Base-by-base conservation (phyloP, 352 stramenopile species). In the Pythium periplocum region DNA sequence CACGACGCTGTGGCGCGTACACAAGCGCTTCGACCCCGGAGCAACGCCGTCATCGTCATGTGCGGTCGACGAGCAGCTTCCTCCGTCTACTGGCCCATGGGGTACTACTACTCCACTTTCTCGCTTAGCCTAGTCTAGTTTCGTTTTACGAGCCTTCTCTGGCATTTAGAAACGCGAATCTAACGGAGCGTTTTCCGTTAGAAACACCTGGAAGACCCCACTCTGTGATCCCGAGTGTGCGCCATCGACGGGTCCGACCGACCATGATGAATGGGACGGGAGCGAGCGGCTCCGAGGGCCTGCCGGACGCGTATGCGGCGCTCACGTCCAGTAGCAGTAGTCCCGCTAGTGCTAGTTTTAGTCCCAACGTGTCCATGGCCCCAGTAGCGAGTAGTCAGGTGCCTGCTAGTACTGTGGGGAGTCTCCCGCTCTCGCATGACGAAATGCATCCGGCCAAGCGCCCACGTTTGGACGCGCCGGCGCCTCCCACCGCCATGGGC, bases 391-490 rank as follows among this genome's bases (percentile, higher is more conserved):
- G 43, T 26, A 26, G 17, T 26, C 17, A 26, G 17, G 0, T 26
- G 17, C 17, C 17, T 26, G 17, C 17, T 26, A 26, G 17, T 26
- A 26, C 17, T 26, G 17, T 26, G 17, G 17, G 17, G 17, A 26
- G 17, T 26, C 17, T 26, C 17, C 17, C 17, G 17, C 17, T 26
- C 17, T 26, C 17, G 17, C 17, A 26, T 26, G 17, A 26, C 17
- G 17, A 26, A 26, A 26, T 52, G 40, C 49, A 48, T 30, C 32
- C 57, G 38, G 52, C 57, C 4, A 81, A 84, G 53, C 58, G 67
- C 39, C 59, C 73, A 30, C 66, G 67, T 39, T 63, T 67, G 40
- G 65, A 83, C 11, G 42, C 40, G 2, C 6, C 2, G 4, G 7
- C 35, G 30, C 26, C 53, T 38, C 30, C 26, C 2, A 4, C 4